A percentile compares a stretch with the other conserved stretches of the same genome.
Conservation (phyloP, 805 yeast genomes). For the Cyberlindnera petersonii region DNA sequence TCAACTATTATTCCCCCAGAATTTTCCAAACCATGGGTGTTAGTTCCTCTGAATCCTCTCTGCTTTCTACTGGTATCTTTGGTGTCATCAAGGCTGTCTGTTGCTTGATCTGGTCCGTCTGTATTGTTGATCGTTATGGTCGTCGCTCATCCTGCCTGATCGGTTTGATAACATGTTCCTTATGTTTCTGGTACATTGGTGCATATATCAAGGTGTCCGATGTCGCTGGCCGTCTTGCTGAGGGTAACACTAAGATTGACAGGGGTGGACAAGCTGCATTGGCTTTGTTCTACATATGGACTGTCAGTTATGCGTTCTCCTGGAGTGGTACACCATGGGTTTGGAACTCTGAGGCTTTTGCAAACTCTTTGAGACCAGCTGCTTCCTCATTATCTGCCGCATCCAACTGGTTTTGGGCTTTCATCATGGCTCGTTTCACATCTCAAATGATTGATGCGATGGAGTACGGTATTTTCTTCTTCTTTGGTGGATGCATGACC, state of each 20-base stretch:
- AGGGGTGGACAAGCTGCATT: constrained; percentile 41
- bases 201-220: constrained; percentile 36
- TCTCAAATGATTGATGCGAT: constrained; percentile 41
- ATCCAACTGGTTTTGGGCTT: constrained; percentile 48
- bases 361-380: constrained; percentile 39
- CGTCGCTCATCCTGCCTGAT: constrained; percentile 39
- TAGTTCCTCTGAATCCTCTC: constrained; percentile 39
- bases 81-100: constrained; percentile 47
- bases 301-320: constrained; percentile 38
- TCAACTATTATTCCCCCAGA: constrained; percentile 51
- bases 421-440: constrained; percentile 44
- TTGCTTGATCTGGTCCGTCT: constrained; percentile 41
- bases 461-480: constrained; percentile 42
- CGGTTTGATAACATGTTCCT: constrained; percentile 37
- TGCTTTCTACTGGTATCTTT: constrained; percentile 50
- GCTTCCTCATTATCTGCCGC: constrained; percentile 43
- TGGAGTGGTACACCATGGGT: constrained; percentile 49
- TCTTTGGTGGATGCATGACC: constrained; percentile 23
- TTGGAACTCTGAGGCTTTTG: constrained; percentile 43
- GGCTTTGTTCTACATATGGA: constrained; percentile 35
- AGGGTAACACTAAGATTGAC: constrained; percentile 35
- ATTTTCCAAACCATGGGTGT: constrained; percentile 48
- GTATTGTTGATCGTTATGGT: constrained; percentile 44
- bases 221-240: constrained; percentile 12
- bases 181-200: constrained; percentile 47